Base-by-base conservation (phyloP, 2,329 filamentous ascomycete species). In the Pseudogymnoascus sp. region DNA sequence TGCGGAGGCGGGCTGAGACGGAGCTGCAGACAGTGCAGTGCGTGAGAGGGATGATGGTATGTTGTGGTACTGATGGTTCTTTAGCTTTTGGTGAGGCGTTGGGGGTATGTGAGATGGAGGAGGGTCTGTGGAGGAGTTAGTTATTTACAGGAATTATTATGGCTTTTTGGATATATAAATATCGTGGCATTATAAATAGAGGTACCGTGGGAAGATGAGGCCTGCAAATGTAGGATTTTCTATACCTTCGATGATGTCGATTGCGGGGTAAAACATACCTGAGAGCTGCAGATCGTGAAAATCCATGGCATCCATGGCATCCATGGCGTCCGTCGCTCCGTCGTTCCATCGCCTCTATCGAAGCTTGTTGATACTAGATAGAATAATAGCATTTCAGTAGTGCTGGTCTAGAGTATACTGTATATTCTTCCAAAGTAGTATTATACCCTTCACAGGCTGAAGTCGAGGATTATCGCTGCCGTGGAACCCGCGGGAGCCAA, bases 211-310 rank as follows among this genome's bases (percentile, higher is more conserved):
- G 45, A 51, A 51, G 12, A 5, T 3, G 23, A 16, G 16, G 26
- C 5, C 2, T 31, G 16, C 16, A 18, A 10, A 14, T 51, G 5
- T 29, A 12, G 45, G 42, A 21, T 2, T 54, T 11, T 54, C 26
- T 16, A 54, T 54, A 54, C 47, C 47, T 31, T 54, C 12, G 4
- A 31, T 54, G 26, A 31, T 31, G 47, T 31, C 26, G 8, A 54
- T 54, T 54, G 47, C 47, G 47, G 47, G 47, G 47, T 54, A 54
- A 54, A 54, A 26, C 26, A 31, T 31, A 54, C 8, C 47, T 54
- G 7, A 54, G 26, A 54, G 7, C 26, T 51, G 26, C 26, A 31
- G 47, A 54, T 54, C 47, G 26, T 54, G 47, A 54, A 54, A 18
- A 54, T 54, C 47, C 40, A 45, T 45, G 40, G 18, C 10, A 45